Evolutionary conservation across 768 basidiomycete genomes (phyloP).

Genomic region (Coprinopsis marcescibilis): DNA sequence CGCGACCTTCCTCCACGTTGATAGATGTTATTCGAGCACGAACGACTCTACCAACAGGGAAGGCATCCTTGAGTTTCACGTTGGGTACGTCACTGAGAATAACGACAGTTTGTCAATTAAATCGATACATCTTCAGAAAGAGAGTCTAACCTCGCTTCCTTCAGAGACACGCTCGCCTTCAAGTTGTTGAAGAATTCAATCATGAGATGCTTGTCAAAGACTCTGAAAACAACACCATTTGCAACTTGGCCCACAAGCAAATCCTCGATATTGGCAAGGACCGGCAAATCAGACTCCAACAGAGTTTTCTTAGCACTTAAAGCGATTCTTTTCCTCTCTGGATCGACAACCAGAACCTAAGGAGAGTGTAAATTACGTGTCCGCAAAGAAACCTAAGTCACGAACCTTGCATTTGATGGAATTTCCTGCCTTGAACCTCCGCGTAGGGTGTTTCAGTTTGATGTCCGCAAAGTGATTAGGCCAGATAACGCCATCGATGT

Average conservation of each 20-base stretch:
- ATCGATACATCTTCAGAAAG: conserved; percentile 1
- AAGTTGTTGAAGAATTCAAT: conserved; percentile 91
- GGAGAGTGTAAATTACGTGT: conserved; percentile 5
- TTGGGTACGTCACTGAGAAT: conserved; percentile 68
- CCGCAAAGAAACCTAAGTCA: conserved; percentile 10
- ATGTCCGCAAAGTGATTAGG: conserved; percentile 96
- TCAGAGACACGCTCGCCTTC: conserved; percentile 73
- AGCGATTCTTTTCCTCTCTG: conserved; percentile 71
- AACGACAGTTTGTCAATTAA: conserved; percentile 9
- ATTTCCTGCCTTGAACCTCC: conserved; percentile 79
- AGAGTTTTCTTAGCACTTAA: conserved; percentile 91
- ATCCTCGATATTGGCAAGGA: conserved; percentile 61
- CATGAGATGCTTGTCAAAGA: conserved; percentile 72
- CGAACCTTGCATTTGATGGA: conserved; percentile 82
- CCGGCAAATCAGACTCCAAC: conserved; percentile 71
- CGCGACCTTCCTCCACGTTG: conserved; percentile 51
- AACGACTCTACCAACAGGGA: conserved; percentile 77
- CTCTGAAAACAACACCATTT: conserved; percentile 78
- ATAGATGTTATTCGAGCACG: conserved; percentile 74
- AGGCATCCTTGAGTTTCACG: conserved; percentile 52
- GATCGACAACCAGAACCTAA: conserved; percentile 79
- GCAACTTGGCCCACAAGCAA: conserved; percentile 65
- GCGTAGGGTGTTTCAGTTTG: conserved; percentile 86
- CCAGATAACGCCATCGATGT: conserved; percentile 90
- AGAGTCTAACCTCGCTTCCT: conserved; percentile 66